These are phyloP conservation scores for Aureobasidium subglaciale DNA, from an alignment of 2,329 filamentous ascomycete species.

Conservation along the genomic window DNA sequence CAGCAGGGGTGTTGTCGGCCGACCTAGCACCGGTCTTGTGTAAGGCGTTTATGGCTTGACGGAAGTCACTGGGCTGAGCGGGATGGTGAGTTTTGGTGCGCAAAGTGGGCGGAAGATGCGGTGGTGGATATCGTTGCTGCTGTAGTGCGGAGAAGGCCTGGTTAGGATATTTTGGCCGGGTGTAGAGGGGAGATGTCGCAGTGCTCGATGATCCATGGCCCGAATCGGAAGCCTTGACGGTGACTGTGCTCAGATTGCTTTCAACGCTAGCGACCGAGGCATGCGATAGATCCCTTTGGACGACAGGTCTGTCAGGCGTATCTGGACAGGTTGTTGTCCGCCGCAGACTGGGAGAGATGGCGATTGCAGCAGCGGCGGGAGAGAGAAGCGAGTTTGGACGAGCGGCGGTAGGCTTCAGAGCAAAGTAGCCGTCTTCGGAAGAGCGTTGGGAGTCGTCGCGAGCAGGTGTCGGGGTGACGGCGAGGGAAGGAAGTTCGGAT, in stretches of 20 bases:
- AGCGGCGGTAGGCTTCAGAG: slow-evolving; percentile 10
- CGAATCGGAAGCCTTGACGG: slow-evolving; percentile 25
- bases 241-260: slow-evolving; percentile 32
- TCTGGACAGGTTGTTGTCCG: slow-evolving; percentile 10
- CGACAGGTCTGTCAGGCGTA: slow-evolving; percentile 25
- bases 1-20: slow-evolving; percentile 40
- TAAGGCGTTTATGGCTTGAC: slow-evolving; percentile 36
- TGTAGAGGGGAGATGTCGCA: slow-evolving; percentile 21
- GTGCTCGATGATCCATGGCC: slow-evolving; percentile 13
- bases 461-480: slow-evolving; percentile 18
- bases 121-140: slow-evolving; percentile 37
- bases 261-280: slow-evolving; percentile 36
- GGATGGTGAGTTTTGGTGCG: slow-evolving; percentile 38
- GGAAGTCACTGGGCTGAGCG: slow-evolving; percentile 31
- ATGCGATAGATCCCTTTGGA: slow-evolving; percentile 36
- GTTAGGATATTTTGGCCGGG: slow-evolving; percentile 39
- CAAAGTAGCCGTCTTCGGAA: slow-evolving; percentile 21
- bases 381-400: neutral
- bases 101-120: slow-evolving; percentile 31
- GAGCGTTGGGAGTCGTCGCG: slow-evolving; percentile 15
- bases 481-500: slow-evolving; percentile 32
- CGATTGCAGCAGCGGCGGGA: neutral
- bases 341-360: neutral
- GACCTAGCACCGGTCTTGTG: slow-evolving; percentile 35
- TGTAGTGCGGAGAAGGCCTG: slow-evolving; percentile 45